Conservation (phyloP, 208 protist genomes). For the Leishmania amazonensis region DNA sequence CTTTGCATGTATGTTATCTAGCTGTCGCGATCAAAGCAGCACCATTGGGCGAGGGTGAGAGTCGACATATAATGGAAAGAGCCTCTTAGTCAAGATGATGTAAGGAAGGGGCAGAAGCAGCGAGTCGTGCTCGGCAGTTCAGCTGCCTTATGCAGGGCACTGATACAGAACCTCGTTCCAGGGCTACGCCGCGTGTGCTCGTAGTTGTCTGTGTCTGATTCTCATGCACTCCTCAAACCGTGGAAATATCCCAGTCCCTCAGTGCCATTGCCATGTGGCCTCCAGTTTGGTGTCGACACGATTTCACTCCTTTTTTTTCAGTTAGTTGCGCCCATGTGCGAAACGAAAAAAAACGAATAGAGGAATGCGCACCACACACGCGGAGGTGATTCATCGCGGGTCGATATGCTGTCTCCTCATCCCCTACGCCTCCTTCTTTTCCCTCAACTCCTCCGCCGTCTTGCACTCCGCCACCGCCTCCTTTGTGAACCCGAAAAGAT, state of each 20-base stretch:
- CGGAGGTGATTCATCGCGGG: background rate
- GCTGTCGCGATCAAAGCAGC: background rate
- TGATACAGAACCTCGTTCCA: background rate
- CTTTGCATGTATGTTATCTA: slow-evolving; percentile 14
- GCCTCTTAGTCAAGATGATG: background rate
- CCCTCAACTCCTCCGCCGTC: slow-evolving; percentile 9
- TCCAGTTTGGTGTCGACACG: background rate
- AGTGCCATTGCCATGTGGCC: background rate
- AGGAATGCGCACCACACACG: background rate
- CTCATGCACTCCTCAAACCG: slow-evolving; percentile 1
- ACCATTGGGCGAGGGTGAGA: slow-evolving; percentile 22
- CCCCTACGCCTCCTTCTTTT: slow-evolving; percentile 38
- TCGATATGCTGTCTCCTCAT: background rate
- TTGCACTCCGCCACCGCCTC: slow-evolving; percentile 20
- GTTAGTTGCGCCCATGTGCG: slow-evolving; percentile 4
- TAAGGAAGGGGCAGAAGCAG: slow-evolving; percentile 1
- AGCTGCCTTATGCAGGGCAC: background rate
- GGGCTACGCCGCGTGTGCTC: background rate
- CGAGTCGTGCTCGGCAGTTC: background rate
- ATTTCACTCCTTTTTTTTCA: background rate
- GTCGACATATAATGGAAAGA: background rate
- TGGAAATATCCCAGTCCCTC: background rate
- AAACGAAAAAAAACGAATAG: background rate
- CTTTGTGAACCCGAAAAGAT: slow-evolving; percentile 53
- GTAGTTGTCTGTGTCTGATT: background rate